A percentile compares a stretch with the other conserved stretches of the same genome.
Conservation (phyloP, 2,329 filamentous ascomycete species). For the Fusarium buxicola region DNA sequence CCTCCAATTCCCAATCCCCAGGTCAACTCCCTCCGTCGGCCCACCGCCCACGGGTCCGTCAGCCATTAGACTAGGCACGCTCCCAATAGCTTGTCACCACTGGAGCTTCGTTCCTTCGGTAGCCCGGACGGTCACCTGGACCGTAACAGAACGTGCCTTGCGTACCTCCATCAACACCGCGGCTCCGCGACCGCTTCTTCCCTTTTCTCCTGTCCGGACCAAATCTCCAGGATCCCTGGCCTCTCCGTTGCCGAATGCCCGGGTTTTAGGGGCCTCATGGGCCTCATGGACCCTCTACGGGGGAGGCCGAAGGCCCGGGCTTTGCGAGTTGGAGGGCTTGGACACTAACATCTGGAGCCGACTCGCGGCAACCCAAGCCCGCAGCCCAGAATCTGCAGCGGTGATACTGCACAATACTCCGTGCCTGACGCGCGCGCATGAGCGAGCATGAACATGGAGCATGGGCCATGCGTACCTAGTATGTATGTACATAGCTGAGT, state of each 20-base stretch:
- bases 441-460: slow-evolving; percentile 19
- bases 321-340: slow-evolving; percentile 13
- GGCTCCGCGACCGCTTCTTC: not conserved
- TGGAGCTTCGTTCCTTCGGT: not conserved
- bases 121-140: no score
- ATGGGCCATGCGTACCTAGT: slow-evolving; percentile 7
- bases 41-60: not conserved
- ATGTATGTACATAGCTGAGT: slow-evolving; percentile 22
- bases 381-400: no score
- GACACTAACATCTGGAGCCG: slow-evolving; percentile 6
- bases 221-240: slow-evolving; percentile 11
- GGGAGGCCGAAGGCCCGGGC: slow-evolving; percentile 32
- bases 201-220: not conserved
- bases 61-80: not conserved
- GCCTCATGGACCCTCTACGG: slow-evolving; percentile 26
- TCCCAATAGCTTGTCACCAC: not conserved
- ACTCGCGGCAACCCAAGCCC: slow-evolving; percentile 26
- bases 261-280: slow-evolving; percentile 30
- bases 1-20: slow-evolving; percentile 19
- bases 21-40: slow-evolving; percentile 27
- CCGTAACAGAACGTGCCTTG: no score
- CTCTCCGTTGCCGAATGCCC: slow-evolving; percentile 10
- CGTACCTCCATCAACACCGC: not conserved
- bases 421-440: not conserved
- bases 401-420: no score